These are phyloP conservation scores for Crassisporium funariophilum DNA, from an alignment of 768 basidiomycete species.

Conservation along the genomic window DNA sequence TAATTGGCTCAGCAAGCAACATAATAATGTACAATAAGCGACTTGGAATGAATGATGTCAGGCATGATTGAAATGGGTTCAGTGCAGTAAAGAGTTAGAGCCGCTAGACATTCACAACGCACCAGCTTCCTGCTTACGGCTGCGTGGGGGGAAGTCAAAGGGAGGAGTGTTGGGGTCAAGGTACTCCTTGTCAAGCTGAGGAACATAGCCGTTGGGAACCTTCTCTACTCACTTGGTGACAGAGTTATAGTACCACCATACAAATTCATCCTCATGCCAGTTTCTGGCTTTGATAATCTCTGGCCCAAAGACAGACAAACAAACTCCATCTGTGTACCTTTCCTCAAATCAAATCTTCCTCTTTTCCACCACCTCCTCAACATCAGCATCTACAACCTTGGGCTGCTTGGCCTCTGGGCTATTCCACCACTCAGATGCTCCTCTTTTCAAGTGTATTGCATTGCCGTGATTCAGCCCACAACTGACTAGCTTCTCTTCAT, in stretches of 20 bases:
- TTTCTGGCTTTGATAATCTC: constrained; percentile 1
- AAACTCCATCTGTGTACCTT: constrained; percentile 3
- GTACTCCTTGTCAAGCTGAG: neutral
- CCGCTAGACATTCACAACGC: too few relatives aligned
- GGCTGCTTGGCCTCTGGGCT: neutral
- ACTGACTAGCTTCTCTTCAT: neutral
- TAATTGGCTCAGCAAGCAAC: too few relatives aligned
- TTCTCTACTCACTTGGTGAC: neutral
- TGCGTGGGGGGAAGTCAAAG: neutral
- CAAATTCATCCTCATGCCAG: neutral
- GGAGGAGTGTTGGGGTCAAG: neutral
- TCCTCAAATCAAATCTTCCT: constrained; percentile 11
- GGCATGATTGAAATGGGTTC: too few relatives aligned
- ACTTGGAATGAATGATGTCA: too few relatives aligned
- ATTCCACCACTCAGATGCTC: neutral
- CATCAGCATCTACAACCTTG: neutral
- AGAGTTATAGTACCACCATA: constrained; percentile 12
- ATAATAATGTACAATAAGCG: too few relatives aligned
- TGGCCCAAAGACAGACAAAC: constrained; percentile 7
- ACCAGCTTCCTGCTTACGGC: too few relatives aligned
- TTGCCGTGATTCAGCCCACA: neutral
- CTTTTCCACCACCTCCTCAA: neutral
- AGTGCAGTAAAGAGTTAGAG: too few relatives aligned
- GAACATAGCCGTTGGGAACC: constrained; percentile 7
- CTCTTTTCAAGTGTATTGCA: neutral